Evolutionary conservation across 441 rosid species (phyloP).

Genomic region (Pelargonium citronellum): DNA sequence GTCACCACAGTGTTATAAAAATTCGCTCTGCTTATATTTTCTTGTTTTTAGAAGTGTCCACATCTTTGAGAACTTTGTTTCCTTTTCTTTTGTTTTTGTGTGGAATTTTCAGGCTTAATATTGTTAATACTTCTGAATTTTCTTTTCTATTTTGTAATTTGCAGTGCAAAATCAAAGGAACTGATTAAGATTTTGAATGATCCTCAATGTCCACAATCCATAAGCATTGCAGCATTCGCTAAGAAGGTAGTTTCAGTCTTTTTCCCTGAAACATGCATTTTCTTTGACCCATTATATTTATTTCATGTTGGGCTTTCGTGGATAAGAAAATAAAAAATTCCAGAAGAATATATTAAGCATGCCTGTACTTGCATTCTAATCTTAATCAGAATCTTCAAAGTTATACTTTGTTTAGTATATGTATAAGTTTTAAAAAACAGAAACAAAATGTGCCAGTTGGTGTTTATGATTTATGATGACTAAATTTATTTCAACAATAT

Average conservation of each 20-base stretch:
- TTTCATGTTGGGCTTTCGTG: background rate
- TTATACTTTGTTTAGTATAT: no score
- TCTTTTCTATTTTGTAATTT: slow-evolving; percentile 21
- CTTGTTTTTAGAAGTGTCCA: background rate
- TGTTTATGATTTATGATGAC: no score
- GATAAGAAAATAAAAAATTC: background rate
- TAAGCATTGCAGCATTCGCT: slow-evolving; percentile 58
- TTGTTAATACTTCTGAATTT: background rate
- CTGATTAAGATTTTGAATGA: slow-evolving; percentile 53
- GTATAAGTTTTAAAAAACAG: no score
- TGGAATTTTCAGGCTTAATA: background rate
- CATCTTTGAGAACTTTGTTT: background rate
- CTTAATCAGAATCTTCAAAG: no score
- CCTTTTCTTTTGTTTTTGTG: background rate
- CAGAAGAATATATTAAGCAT: background rate
- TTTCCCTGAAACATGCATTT: background rate
- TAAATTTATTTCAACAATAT: no score
- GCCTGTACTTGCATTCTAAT: background rate
- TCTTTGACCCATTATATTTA: background rate
- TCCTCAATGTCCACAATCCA: slow-evolving; percentile 63
- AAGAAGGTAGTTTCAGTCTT: slow-evolving; percentile 53
- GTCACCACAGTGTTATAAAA: background rate
- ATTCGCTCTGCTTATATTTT: background rate
- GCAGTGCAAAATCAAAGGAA: slow-evolving; percentile 66
- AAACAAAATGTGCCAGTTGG: no score